Evolutionary conservation across 2,329 filamentous ascomycete species (phyloP).

Genomic region (Pseudonectria foliicola): DNA sequence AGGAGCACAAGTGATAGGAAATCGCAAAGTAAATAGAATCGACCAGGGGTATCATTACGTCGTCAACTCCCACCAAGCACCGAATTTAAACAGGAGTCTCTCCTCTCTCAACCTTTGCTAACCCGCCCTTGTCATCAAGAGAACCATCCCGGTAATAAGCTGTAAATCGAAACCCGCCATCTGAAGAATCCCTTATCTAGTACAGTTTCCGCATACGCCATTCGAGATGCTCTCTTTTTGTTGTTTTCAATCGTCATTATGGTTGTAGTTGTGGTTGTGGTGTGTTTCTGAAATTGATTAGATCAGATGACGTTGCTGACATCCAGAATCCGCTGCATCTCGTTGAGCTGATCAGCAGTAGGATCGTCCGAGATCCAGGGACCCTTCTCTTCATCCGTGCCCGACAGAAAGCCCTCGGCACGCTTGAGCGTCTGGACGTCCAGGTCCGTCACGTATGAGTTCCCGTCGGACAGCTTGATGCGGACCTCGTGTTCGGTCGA

Average conservation of each 20-base stretch:
- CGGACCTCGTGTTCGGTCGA: slow-evolving; percentile 92
- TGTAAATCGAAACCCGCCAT: slow-evolving; percentile 2
- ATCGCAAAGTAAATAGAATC: slow-evolving; percentile 10
- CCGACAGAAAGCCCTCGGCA: slow-evolving; percentile 73
- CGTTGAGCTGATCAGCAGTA: slow-evolving; percentile 51
- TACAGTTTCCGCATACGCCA: slow-evolving; percentile 22
- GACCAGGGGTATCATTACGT: slow-evolving; percentile 24
- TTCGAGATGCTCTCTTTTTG: slow-evolving; percentile 21
- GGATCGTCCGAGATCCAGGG: slow-evolving; percentile 72
- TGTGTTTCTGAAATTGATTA: slow-evolving; percentile 3
- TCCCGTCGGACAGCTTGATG: slow-evolving; percentile 66
- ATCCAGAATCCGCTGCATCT: slow-evolving; percentile 48
- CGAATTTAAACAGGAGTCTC: slow-evolving; percentile 6
- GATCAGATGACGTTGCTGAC: slow-evolving; percentile 12
- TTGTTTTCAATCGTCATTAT: slow-evolving; percentile 2
- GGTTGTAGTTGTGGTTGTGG: slow-evolving; percentile 10
- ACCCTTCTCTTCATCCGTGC: slow-evolving; percentile 82
- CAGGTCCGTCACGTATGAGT: slow-evolving; percentile 83
- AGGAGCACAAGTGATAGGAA: slow-evolving; percentile 2
- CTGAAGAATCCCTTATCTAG: slow-evolving; percentile 15
- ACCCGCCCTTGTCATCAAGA: no score
- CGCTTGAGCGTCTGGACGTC: slow-evolving; percentile 85
- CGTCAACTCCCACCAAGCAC: slow-evolving; percentile 21
- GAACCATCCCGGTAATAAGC: no score
- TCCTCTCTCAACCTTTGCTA: slow-evolving; percentile 1